A percentile compares a stretch with the other conserved stretches of the same genome.
phyloP scores from a whole-genome alignment of 179 eudicot genomes.

The Spergularia azorica region DNA sequence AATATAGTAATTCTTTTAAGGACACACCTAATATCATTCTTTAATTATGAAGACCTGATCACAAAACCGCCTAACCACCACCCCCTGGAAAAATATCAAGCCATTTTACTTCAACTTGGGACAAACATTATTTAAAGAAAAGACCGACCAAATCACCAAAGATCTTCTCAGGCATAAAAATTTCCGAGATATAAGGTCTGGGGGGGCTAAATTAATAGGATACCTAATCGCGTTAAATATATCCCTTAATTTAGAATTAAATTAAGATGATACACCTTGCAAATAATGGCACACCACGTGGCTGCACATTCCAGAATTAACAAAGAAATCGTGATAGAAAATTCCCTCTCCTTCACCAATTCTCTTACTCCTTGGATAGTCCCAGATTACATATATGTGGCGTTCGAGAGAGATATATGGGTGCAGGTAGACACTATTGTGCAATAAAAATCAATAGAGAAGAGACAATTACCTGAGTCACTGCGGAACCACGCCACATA shows the following conservation, averaged over 20 bases:
- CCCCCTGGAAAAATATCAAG: conserved; percentile 15
- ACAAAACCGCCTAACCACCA: conserved; percentile 29
- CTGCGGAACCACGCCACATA: conserved; percentile 13
- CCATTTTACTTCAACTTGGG: conserved; percentile 22
- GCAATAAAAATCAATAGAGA: background rate
- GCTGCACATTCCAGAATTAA: conserved; percentile 22
- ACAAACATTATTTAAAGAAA: conserved; percentile 20
- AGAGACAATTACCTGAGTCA: conserved; percentile 25
- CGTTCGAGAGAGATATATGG: conserved; percentile 12
- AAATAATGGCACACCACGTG: conserved; percentile 34
- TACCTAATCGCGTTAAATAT: conserved; percentile 22
- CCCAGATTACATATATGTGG: conserved; percentile 7
- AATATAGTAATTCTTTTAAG: conserved; percentile 3
- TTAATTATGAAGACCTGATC: conserved; percentile 11
- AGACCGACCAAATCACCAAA: conserved; percentile 36
- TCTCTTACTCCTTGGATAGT: conserved; percentile 9
- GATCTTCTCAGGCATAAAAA: conserved; percentile 31
- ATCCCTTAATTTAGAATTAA: conserved; percentile 8
- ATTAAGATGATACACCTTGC: conserved; percentile 25
- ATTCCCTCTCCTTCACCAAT: background rate
- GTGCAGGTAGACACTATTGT: background rate
- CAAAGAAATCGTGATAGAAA: conserved; percentile 12
- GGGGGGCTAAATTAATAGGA: conserved; percentile 20
- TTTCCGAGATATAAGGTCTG: conserved; percentile 25
- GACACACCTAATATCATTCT: conserved; percentile 19